These are phyloP conservation scores for Protomyces lactucae-debilis DNA, from an alignment of 1,139 yeast genomes.

Conservation along the genomic window DNA sequence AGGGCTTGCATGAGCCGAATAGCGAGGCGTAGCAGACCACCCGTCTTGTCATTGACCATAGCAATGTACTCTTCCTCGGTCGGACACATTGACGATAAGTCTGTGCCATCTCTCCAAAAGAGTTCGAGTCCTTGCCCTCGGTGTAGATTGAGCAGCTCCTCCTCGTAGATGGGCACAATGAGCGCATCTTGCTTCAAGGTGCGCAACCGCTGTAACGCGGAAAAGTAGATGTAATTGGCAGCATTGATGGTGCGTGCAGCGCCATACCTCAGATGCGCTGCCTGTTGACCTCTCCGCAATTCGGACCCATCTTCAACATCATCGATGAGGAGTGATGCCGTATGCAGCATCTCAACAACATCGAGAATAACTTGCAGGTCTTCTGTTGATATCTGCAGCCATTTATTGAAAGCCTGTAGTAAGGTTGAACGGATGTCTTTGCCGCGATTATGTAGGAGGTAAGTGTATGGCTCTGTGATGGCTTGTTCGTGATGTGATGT, in stretches of 20 bases:
- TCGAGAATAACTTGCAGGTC: conserved; percentile 43
- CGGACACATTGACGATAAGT: conserved; percentile 47
- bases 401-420: conserved; percentile 49
- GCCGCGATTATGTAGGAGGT: conserved; percentile 51
- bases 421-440: conserved; percentile 52
- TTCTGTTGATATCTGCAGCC: conserved; percentile 44
- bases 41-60: conserved; percentile 87
- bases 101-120: conserved; percentile 67
- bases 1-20: conserved; percentile 54
- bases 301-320: conserved; percentile 78
- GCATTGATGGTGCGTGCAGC: conserved; percentile 74
- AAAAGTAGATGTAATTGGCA: conserved; percentile 75
- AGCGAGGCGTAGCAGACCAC: conserved; percentile 75
- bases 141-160: conserved; percentile 74
- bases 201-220: conserved; percentile 50
- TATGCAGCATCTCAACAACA: conserved; percentile 56
- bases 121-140: conserved; percentile 86
- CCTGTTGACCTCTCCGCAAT: conserved; percentile 67
- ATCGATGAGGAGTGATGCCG: conserved; percentile 66
- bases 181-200: not conserved
- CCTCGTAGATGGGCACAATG: conserved; percentile 38
- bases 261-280: conserved; percentile 75
- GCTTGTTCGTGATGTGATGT: not conserved
- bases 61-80: conserved; percentile 60
- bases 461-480: conserved; percentile 51